These are phyloP conservation scores for Arabis hirsuta DNA, from an alignment of 345 rosid genomes.

Conservation along the genomic window DNA sequence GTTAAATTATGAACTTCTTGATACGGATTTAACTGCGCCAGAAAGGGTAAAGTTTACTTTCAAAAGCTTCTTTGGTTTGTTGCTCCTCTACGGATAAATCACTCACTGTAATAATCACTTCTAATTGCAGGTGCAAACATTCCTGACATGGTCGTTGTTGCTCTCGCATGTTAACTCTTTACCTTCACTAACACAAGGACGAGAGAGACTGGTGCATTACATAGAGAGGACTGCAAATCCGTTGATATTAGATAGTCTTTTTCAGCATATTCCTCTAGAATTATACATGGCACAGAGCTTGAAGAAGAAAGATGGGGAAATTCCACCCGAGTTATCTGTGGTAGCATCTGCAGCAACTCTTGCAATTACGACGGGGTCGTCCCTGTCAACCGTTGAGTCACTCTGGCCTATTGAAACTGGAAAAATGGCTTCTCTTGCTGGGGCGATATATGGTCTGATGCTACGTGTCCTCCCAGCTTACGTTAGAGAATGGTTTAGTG, in stretches of 20 bases:
- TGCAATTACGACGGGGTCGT: slow-evolving; percentile 70
- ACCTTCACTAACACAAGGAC: slow-evolving; percentile 63
- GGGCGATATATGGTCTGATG: slow-evolving; percentile 85
- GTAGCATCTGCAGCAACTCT: slow-evolving; percentile 72
- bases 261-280: slow-evolving; percentile 87
- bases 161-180: slow-evolving; percentile 75
- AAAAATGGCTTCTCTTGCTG: slow-evolving; percentile 82
- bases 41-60: slow-evolving; percentile 65
- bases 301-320: slow-evolving; percentile 74
- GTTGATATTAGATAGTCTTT: slow-evolving; percentile 78
- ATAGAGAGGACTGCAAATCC: slow-evolving; percentile 69
- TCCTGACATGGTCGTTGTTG: slow-evolving; percentile 87
- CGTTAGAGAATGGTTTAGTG: slow-evolving; percentile 89
- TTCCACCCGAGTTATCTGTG: slow-evolving; percentile 56
- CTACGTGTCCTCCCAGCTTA: slow-evolving; percentile 90
- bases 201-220: slow-evolving; percentile 80
- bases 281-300: slow-evolving; percentile 55
- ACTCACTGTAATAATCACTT: slow-evolving; percentile 26
- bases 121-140: slow-evolving; percentile 68
- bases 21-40: slow-evolving; percentile 67
- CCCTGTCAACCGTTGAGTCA: slow-evolving; percentile 70
- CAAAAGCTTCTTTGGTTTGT: slow-evolving; percentile 13
- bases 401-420: slow-evolving; percentile 76
- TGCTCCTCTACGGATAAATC: slow-evolving; percentile 4
- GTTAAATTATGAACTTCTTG: slow-evolving; percentile 66